phyloP scores from a whole-genome alignment of 192 early-diverging fungal genomes.

The Ramicandelaber brevisporus region DNA sequence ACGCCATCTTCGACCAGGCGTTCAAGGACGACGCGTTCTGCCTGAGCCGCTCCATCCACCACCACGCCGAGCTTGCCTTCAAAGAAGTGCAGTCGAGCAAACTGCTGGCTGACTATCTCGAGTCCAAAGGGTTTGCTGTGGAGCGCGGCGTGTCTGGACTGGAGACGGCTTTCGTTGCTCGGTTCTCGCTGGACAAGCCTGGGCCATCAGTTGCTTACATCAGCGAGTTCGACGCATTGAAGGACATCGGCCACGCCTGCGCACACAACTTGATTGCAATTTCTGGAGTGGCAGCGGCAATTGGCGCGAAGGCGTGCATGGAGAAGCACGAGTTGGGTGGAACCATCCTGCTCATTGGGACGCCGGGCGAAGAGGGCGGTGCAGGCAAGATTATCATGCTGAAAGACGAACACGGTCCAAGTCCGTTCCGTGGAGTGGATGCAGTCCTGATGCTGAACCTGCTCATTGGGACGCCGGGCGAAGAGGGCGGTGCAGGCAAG shows the following conservation, averaged over 20 bases:
- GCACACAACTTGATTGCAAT: slow-evolving; percentile 55
- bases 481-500: slow-evolving; percentile 48
- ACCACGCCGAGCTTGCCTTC: slow-evolving; percentile 24
- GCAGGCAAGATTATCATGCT: slow-evolving; percentile 53
- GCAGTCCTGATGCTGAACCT: too few relatives aligned
- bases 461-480: slow-evolving; percentile 60
- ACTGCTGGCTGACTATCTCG: slow-evolving; percentile 37
- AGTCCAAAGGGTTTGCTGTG: slow-evolving; percentile 33
- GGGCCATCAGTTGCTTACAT: slow-evolving; percentile 36
- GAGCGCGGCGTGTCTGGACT: slow-evolving; percentile 27
- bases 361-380: slow-evolving; percentile 42
- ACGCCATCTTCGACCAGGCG: slow-evolving; percentile 5
- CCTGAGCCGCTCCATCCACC: slow-evolving; percentile 19
- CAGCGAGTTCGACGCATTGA: slow-evolving; percentile 40
- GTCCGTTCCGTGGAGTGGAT: too few relatives aligned
- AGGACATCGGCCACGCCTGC: slow-evolving; percentile 36
- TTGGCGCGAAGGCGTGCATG: slow-evolving; percentile 16
- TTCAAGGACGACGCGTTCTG: slow-evolving; percentile 5
- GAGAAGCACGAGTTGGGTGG: slow-evolving; percentile 17
- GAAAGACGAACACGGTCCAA: too few relatives aligned
- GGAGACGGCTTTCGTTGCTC: slow-evolving; percentile 50
- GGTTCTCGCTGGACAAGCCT: slow-evolving; percentile 19
- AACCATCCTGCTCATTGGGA: slow-evolving; percentile 39
- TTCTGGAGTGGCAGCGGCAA: slow-evolving; percentile 28
- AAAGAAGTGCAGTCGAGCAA: slow-evolving; percentile 29